These are phyloP conservation scores for Mayamaea pseudoterrestris DNA, from an alignment of 108 stramenopile species.

Conservation along the genomic window DNA sequence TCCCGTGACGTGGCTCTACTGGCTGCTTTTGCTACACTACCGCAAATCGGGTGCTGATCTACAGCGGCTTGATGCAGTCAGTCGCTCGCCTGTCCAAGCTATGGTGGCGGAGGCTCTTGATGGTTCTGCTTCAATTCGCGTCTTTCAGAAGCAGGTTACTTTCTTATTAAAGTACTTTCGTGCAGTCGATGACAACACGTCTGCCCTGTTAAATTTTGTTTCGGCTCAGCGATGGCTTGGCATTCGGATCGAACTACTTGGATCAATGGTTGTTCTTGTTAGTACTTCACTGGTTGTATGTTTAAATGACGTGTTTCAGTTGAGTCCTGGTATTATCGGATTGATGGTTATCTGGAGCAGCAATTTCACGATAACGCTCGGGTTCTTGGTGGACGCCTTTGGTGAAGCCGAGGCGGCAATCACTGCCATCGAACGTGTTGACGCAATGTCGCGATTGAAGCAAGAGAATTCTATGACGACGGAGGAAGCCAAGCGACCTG, in stretches of 20 bases:
- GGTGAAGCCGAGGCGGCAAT: conserved; percentile 73
- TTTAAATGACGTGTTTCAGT: conserved; percentile 33
- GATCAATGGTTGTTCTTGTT: conserved; percentile 48
- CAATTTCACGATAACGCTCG: conserved; percentile 67
- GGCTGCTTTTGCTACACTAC: conserved; percentile 52
- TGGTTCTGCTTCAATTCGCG: conserved; percentile 63
- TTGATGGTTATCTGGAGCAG: conserved; percentile 66
- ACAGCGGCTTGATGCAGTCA: conserved; percentile 71
- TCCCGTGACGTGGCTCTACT: conserved; percentile 40
- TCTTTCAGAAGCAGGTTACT: conserved; percentile 39
- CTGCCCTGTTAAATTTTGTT: conserved; percentile 65
- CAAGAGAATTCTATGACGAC: conserved; percentile 41
- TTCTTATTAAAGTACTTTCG: conserved; percentile 42
- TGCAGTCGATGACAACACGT: conserved; percentile 37
- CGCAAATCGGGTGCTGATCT: conserved; percentile 67
- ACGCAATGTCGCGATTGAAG: conserved; percentile 55
- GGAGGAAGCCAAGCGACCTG: conserved; percentile 4
- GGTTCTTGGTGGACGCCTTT: conserved; percentile 66
- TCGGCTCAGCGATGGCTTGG: conserved; percentile 81
- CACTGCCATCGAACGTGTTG: conserved; percentile 68
- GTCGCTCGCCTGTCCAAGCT: conserved; percentile 63
- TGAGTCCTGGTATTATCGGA: conserved; percentile 62
- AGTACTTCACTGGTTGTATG: conserved; percentile 41
- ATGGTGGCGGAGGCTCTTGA: conserved; percentile 70
- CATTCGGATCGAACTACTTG: conserved; percentile 69